Evolutionary conservation across 2,329 filamentous ascomycete genomes (phyloP).

Genomic region (Fusarium xylarioides): DNA sequence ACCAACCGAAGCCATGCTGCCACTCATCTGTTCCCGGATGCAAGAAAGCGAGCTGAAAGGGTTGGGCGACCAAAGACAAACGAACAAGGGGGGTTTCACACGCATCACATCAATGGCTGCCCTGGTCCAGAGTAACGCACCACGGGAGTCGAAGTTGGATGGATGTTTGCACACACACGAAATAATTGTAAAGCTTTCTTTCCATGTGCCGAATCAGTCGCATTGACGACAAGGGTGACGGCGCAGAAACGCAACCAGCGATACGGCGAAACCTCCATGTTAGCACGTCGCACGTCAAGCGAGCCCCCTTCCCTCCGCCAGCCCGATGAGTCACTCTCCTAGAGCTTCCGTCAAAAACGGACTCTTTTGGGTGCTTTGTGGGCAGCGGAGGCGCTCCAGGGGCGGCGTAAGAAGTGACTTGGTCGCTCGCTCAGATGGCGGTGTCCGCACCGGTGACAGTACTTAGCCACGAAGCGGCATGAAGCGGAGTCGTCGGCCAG

Average conservation of each 20-base stretch:
- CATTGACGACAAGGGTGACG: slow-evolving; percentile 28
- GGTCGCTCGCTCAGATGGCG: slow-evolving; percentile 28
- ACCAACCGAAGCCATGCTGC: slow-evolving; percentile 22
- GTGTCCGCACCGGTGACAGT: slow-evolving; percentile 34
- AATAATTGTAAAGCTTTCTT: slow-evolving; percentile 20
- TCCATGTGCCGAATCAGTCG: slow-evolving; percentile 38
- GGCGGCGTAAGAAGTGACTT: slow-evolving; percentile 24
- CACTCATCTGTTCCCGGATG: slow-evolving; percentile 32
- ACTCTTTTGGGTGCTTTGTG: slow-evolving; percentile 30
- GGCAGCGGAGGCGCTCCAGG: slow-evolving; percentile 30
- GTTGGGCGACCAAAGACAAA: slow-evolving; percentile 15
- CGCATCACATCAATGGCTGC: background rate
- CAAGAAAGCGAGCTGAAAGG: slow-evolving; percentile 34
- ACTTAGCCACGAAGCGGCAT: slow-evolving; percentile 34
- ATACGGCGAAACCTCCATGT: slow-evolving; percentile 18
- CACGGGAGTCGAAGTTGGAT: slow-evolving; percentile 35
- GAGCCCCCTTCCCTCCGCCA: slow-evolving; percentile 24
- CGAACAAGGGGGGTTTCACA: slow-evolving; percentile 32
- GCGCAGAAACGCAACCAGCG: slow-evolving; percentile 21
- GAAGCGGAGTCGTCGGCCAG: slow-evolving; percentile 34
- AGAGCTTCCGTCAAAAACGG: slow-evolving; percentile 16
- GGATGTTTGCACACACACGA: slow-evolving; percentile 11
- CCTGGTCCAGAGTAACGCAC: slow-evolving; percentile 25
- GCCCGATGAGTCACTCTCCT: slow-evolving; percentile 38
- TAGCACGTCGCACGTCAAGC: background rate